phyloP scores from a whole-genome alignment of 2,329 filamentous ascomycete genomes.

The Acrocalymma vagum region DNA sequence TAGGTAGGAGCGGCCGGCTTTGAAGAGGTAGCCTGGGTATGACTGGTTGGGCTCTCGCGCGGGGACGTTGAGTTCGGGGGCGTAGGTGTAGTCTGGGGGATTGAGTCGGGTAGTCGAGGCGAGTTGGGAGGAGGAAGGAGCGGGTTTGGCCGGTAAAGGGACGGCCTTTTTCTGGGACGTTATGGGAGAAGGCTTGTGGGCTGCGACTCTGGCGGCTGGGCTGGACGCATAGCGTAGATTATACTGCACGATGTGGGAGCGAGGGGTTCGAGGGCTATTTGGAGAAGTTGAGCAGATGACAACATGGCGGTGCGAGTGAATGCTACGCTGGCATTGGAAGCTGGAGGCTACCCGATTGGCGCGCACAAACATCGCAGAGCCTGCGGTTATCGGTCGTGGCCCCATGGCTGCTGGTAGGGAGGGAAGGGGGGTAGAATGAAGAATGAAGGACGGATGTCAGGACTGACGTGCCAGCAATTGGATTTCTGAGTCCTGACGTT shows the following conservation, averaged over 20 bases:
- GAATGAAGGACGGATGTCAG: not conserved
- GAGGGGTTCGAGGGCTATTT: not conserved
- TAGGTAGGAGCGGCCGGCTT: conserved; percentile 77
- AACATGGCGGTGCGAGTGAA: conserved; percentile 1
- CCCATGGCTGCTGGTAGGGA: conserved; percentile 23
- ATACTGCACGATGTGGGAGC: conserved; percentile 2
- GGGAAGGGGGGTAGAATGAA: conserved; percentile 1
- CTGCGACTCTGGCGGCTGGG: conserved; percentile 3
- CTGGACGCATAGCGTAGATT: conserved; percentile 12
- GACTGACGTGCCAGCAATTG: conserved; percentile 2
- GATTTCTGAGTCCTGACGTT: no score
- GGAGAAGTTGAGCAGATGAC: not conserved
- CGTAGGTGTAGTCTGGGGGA: conserved; percentile 75
- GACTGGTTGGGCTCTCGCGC: conserved; percentile 57
- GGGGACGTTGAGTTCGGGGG: conserved; percentile 73
- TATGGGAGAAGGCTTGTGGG: not conserved
- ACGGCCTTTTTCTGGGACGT: no score
- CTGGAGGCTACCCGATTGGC: conserved; percentile 1
- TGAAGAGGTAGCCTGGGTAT: conserved; percentile 63
- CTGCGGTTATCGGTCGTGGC: conserved; percentile 24
- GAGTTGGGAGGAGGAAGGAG: conserved; percentile 3
- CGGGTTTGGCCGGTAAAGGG: conserved; percentile 10
- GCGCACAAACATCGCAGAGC: conserved; percentile 4
- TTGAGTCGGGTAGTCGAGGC: conserved; percentile 61
- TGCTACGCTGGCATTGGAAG: conserved; percentile 8